Evolutionary conservation across 1,284 basidiomycete species (phyloP).

Genomic region (Ustilago tritici): DNA sequence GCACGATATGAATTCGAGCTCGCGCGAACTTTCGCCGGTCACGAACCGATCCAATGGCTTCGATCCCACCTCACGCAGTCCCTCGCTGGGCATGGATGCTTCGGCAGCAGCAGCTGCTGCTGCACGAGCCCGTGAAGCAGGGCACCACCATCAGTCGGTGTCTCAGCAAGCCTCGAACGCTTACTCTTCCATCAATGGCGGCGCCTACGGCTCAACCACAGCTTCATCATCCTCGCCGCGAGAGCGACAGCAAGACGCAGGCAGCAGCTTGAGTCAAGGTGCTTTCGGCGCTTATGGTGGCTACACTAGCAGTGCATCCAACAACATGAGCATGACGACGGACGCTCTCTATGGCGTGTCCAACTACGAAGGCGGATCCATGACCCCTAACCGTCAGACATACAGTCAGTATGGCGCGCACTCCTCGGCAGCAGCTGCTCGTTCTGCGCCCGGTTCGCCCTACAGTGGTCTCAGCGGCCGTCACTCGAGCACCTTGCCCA

Average conservation of each 20-base stretch:
- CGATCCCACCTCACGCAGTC: slow-evolving; percentile 48
- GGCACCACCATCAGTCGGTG: slow-evolving; percentile 24
- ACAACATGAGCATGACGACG: slow-evolving; percentile 31
- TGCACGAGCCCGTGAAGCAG: slow-evolving; percentile 33
- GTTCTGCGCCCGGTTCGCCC: slow-evolving; percentile 47
- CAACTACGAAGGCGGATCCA: slow-evolving; percentile 35
- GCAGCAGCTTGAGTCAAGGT: slow-evolving; percentile 22
- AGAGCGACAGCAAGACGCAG: slow-evolving; percentile 42
- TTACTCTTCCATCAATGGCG: slow-evolving; percentile 35
- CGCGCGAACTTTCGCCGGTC: slow-evolving; percentile 41
- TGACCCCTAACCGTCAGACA: slow-evolving; percentile 40
- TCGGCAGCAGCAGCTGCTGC: slow-evolving; percentile 20
- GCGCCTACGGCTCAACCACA: slow-evolving; percentile 25
- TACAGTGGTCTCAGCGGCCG: slow-evolving; percentile 45
- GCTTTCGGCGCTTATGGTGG: slow-evolving; percentile 47
- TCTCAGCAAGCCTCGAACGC: slow-evolving; percentile 36
- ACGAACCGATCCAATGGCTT: slow-evolving; percentile 35
- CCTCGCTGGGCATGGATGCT: slow-evolving; percentile 37
- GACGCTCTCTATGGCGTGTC: slow-evolving; percentile 41
- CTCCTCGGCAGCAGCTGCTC: slow-evolving; percentile 28
- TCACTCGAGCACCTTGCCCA: slow-evolving; percentile 33
- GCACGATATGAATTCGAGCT: slow-evolving; percentile 25
- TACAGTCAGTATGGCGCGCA: slow-evolving; percentile 33
- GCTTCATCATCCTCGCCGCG: slow-evolving; percentile 36
- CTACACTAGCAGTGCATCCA: slow-evolving; percentile 20